Conservation (phyloP, 2,329 filamentous ascomycete genomes). For the Sclerotinia borealis region DNA sequence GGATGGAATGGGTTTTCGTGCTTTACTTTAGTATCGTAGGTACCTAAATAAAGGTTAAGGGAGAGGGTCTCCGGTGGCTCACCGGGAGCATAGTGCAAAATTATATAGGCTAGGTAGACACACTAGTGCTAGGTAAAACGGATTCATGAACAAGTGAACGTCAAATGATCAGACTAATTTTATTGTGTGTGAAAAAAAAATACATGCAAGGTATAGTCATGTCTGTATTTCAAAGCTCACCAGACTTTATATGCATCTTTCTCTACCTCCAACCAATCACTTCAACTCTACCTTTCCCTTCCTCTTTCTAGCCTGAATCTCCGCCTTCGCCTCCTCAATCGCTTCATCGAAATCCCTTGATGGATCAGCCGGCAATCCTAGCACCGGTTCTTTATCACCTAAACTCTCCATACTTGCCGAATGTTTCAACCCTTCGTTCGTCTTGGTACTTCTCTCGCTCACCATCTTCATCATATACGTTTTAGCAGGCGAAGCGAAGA, state of each 20-base stretch:
- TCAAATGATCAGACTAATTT: no score
- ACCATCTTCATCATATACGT: slow-evolving; percentile 48
- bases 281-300: slow-evolving; percentile 13
- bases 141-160: no score
- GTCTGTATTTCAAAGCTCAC: slow-evolving; percentile 45
- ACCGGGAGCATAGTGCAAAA: no score
- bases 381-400: slow-evolving; percentile 52
- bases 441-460: slow-evolving; percentile 49
- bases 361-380: slow-evolving; percentile 76
- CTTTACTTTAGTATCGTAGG: no score
- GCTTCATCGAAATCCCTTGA: slow-evolving; percentile 63
- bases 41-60: no score
- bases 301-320: slow-evolving; percentile 36
- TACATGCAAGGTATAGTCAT: not conserved
- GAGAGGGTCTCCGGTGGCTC: no score
- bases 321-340: slow-evolving; percentile 45
- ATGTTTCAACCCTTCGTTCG: slow-evolving; percentile 36
- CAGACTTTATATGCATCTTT: slow-evolving; percentile 92
- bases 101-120: no score
- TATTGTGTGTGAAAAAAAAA: no score
- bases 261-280: slow-evolving; percentile 72
- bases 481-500: slow-evolving; percentile 79
- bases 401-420: slow-evolving; percentile 53
- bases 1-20: no score
- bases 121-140: no score